Evolutionary conservation across 805 yeast genomes (phyloP).

Genomic region (Danielia oregonensis): DNA sequence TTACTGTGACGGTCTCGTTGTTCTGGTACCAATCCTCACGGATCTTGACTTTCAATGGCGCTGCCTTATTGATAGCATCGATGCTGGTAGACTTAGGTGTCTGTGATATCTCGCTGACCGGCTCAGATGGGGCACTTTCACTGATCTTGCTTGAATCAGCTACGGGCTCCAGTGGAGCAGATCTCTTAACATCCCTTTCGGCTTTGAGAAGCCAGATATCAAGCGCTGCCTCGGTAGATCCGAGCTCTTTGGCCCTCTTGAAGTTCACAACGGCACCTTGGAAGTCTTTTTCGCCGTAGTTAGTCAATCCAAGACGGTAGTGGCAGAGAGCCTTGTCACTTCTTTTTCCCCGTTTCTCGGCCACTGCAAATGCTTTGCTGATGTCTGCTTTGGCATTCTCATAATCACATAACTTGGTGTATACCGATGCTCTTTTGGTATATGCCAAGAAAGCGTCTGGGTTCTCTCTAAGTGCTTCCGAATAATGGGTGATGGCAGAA

Average conservation of each 20-base stretch:
- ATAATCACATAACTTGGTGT: constrained; percentile 44
- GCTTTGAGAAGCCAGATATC: constrained; percentile 45
- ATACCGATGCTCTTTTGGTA: constrained; percentile 46
- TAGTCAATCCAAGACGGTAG: constrained; percentile 45
- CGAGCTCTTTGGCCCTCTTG: constrained; percentile 37
- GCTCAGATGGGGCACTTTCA: background rate
- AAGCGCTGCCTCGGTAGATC: constrained; percentile 44
- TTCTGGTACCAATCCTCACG: constrained; percentile 61
- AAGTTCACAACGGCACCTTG: constrained; percentile 40
- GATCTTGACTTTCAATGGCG: constrained; percentile 35
- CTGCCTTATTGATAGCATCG: constrained; percentile 34
- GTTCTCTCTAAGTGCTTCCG: constrained; percentile 38
- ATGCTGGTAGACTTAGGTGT: constrained; percentile 20
- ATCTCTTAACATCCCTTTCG: constrained; percentile 26
- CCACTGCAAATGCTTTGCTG: constrained; percentile 41
- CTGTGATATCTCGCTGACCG: background rate
- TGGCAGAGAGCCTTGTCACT: constrained; percentile 45
- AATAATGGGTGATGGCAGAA: constrained; percentile 41
- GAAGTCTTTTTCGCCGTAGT: constrained; percentile 42
- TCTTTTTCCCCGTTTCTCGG: constrained; percentile 44
- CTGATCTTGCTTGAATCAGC: no score
- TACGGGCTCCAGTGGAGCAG: no score
- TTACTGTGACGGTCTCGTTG: constrained; percentile 50
- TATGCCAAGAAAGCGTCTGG: constrained; percentile 46
- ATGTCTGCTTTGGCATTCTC: constrained; percentile 48